These are phyloP conservation scores for Neurospora pannonica DNA, from an alignment of 495 filamentous ascomycete genomes.

Conservation along the genomic window DNA sequence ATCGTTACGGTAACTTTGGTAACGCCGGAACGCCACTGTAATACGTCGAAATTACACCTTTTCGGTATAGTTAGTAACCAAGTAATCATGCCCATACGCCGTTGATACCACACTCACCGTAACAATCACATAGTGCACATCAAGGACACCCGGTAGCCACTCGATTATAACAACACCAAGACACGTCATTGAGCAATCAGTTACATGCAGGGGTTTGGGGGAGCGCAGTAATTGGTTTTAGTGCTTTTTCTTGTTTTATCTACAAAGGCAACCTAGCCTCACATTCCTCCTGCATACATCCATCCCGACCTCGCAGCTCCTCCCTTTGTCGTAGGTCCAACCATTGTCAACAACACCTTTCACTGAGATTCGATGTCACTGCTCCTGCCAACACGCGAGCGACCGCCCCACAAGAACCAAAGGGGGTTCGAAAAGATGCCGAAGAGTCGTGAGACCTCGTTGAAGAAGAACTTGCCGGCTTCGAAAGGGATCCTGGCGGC, in stretches of 20 bases:
- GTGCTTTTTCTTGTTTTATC: background rate
- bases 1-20: too few relatives aligned
- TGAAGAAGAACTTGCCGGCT: background rate
- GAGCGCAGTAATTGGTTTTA: too few relatives aligned
- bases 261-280: background rate
- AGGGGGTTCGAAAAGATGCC: background rate
- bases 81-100: background rate
- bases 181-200: too few relatives aligned
- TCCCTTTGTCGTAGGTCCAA: background rate
- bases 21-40: too few relatives aligned
- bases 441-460: background rate
- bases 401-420: background rate
- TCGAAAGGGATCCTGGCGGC: background rate
- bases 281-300: background rate
- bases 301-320: background rate
- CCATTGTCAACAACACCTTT: background rate
- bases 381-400: background rate
- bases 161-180: too few relatives aligned
- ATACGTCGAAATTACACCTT: too few relatives aligned
- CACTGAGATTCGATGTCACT: background rate
- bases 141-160: too few relatives aligned
- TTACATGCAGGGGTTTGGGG: too few relatives aligned
- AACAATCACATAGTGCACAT: too few relatives aligned
- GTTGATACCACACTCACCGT: too few relatives aligned
- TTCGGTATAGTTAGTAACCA: too few relatives aligned